Evolutionary conservation across 2,329 filamentous ascomycete species (phyloP).

Genomic region (Sarocladiaceae sp.): DNA sequence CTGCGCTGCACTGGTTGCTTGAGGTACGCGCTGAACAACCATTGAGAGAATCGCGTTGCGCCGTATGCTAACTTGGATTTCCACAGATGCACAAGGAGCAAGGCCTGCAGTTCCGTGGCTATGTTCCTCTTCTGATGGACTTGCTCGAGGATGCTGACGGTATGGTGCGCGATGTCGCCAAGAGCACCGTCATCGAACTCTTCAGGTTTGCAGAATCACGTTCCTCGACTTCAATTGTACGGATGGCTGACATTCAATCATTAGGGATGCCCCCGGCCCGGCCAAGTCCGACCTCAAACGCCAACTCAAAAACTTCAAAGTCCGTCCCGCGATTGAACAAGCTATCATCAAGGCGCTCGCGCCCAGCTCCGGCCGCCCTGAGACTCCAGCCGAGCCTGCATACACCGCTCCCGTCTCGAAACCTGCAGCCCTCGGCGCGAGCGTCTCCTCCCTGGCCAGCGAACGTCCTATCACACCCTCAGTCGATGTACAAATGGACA

Average conservation of each 20-base stretch:
- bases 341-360: constrained; percentile 74
- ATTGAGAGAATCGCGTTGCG: background rate
- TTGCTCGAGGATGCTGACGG: constrained; percentile 88
- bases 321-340: constrained; percentile 79
- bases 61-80: constrained; percentile 12
- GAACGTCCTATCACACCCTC: constrained; percentile 58
- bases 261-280: constrained; percentile 65
- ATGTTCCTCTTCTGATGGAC: constrained; percentile 79
- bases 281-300: constrained; percentile 88
- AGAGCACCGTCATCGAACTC: constrained; percentile 77
- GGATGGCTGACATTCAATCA: constrained; percentile 10
- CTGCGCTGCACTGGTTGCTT: constrained; percentile 78
- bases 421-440: constrained; percentile 44
- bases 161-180: constrained; percentile 79
- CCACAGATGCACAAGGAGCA: constrained; percentile 74
- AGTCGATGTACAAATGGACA: constrained; percentile 61
- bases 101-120: constrained; percentile 73
- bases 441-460: constrained; percentile 42
- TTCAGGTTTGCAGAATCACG: constrained; percentile 58
- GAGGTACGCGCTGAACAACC: constrained; percentile 45
- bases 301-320: constrained; percentile 78
- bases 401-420: constrained; percentile 19
- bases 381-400: constrained; percentile 34
- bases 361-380: constrained; percentile 38
- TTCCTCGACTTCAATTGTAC: background rate